phyloP scores from a whole-genome alignment of 2,329 filamentous ascomycete genomes.

The Microdochium trichocladiopsis region DNA sequence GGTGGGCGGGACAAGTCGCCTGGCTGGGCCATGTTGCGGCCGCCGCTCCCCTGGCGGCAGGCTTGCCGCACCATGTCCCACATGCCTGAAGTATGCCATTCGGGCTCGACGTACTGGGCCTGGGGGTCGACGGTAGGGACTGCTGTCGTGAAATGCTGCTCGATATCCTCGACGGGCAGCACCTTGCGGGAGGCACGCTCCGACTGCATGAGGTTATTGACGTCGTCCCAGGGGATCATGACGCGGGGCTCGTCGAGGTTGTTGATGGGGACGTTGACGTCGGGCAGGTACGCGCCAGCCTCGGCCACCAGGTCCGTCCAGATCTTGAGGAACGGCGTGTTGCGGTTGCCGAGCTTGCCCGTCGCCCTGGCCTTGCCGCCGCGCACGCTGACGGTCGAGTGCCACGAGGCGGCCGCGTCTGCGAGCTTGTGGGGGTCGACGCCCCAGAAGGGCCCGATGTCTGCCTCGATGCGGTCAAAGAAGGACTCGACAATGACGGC shows the following conservation, averaged over 20 bases:
- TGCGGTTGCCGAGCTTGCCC: background rate
- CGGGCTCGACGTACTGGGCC: conserved; percentile 7
- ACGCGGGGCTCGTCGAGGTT: conserved; percentile 40
- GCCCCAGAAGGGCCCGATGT: background rate
- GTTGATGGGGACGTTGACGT: conserved; percentile 36
- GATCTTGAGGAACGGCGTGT: conserved; percentile 11
- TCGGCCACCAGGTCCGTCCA: background rate
- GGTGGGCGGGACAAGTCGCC: conserved; percentile 17
- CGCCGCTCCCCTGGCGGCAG: background rate
- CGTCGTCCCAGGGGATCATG: conserved; percentile 16
- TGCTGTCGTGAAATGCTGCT: conserved; percentile 8
- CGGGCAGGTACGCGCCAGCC: conserved; percentile 16
- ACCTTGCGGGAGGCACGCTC: background rate
- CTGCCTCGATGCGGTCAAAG: background rate
- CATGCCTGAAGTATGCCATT: background rate
- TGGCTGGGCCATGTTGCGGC: background rate
- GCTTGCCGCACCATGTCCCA: background rate
- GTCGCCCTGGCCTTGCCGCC: background rate
- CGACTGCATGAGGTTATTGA: background rate
- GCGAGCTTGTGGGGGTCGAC: background rate
- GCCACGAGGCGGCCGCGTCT: background rate
- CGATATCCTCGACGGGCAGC: background rate
- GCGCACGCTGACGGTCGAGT: background rate
- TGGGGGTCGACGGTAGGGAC: background rate
- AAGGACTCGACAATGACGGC: background rate